Conservation (phyloP, 331 rosid species). For the Acacia pycnantha region DNA sequence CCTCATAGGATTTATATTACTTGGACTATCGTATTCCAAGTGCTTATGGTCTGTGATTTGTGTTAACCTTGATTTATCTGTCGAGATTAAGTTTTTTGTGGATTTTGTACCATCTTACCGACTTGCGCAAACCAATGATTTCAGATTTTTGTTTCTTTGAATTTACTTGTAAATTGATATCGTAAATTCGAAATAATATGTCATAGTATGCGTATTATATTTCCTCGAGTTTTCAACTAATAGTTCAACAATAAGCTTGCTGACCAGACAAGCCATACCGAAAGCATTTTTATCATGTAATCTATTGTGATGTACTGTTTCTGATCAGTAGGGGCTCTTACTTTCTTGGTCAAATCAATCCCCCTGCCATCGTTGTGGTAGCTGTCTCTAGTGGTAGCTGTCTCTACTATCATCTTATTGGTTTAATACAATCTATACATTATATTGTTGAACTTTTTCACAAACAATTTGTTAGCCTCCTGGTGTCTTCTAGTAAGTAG, state of each 20-base stretch:
- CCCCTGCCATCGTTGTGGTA: not conserved
- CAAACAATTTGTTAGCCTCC: constrained; percentile 2
- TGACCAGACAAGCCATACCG: not conserved
- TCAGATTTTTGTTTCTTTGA: not conserved
- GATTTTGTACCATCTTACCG: not conserved
- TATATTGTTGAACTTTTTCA: not conserved
- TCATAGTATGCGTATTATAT: not conserved
- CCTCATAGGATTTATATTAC: constrained; percentile 5
- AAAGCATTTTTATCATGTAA: not conserved
- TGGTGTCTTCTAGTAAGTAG: not conserved
- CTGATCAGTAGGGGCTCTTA: not conserved
- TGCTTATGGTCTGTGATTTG: not conserved
- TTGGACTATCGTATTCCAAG: not conserved
- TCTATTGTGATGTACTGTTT: not conserved
- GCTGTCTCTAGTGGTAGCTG: not conserved
- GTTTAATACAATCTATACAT: not conserved
- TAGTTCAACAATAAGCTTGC: not conserved
- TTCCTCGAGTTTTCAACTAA: no score
- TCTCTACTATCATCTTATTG: not conserved
- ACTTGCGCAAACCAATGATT: not conserved
- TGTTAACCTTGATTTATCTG: not conserved
- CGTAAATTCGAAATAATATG: not conserved
- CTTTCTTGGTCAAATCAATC: not conserved
- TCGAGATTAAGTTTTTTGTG: not conserved
- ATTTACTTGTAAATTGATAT: not conserved